Base-by-base conservation (phyloP, 495 filamentous ascomycete genomes). In the Hypomontagnella monticulosa region DNA sequence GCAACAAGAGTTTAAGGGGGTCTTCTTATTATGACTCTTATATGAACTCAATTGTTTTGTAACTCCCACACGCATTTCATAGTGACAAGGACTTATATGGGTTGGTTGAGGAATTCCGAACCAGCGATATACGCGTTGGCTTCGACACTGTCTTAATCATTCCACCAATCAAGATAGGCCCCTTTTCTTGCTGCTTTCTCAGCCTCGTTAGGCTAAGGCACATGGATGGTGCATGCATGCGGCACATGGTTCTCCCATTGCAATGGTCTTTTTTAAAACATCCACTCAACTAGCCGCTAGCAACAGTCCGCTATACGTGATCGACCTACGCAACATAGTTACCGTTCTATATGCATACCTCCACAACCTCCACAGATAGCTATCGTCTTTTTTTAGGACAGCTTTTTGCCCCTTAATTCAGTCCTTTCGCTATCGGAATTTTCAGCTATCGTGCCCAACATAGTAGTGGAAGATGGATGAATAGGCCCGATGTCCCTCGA, bases 231-330 rank as follows among this genome's bases (percentile, higher is more conserved):
- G 20, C 40, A 57, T 67, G 64, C 64, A 67, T 30, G 14, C 61
- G 54, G 48, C 65, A 68, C 65, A 63, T 68, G 58, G 64, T 47
- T 58, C 2, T 27, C 23, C 23, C 23, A 27, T 27, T 27, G 23
- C 23, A 27, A 27, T 27, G 23, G 23, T 27, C 23, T 27, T 27
- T 27, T 37, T 51, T 55, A 27, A 27, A 27, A 27, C 23, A 27
- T 27, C 23, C 23, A 27, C 3, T 27, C 23, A 6, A 27, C 23
- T 27, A 27, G 23, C 23, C 23, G 23, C 23, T 6, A 27, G 6
- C 6, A 27, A 27, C 23, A 6, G 6, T 27, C 6, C 6, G 23
- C 23, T 6, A 27, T 27, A 27, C 23, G 6, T 27, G 23, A 27
- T 27, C 23, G 6, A 27, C 23, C 6, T 27, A 3, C 23, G 23